phyloP scores from a whole-genome alignment of 2,329 filamentous ascomycete species.

The Alternaria arborescens region DNA sequence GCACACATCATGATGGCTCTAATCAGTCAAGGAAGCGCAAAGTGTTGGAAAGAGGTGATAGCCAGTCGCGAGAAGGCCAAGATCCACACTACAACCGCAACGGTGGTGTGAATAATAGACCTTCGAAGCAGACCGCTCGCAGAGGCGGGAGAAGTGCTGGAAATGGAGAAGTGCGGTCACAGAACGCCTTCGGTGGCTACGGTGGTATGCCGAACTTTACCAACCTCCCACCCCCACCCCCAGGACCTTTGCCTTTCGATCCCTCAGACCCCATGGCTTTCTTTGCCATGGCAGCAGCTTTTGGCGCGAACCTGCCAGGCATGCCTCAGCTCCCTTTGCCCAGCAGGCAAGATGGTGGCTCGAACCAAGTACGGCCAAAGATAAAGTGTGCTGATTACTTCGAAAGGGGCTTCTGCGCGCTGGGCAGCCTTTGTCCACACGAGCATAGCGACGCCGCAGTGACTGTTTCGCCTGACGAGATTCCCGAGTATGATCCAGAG shows the following conservation, averaged over 20 bases:
- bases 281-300: constrained; percentile 66
- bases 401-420: constrained; percentile 74
- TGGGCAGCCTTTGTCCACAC: constrained; percentile 72
- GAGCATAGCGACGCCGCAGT: constrained; percentile 66
- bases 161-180: constrained; percentile 13
- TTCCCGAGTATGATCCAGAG: constrained; percentile 66
- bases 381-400: constrained; percentile 75
- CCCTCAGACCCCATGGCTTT: constrained; percentile 69
- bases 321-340: constrained; percentile 47
- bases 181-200: constrained; percentile 16
- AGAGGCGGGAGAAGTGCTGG: constrained; percentile 45
- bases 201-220: constrained; percentile 26
- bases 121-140: constrained; percentile 67
- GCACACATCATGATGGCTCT: constrained; percentile 16
- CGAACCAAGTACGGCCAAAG: constrained; percentile 33
- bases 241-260: constrained; percentile 64
- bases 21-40: constrained; percentile 63
- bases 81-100: constrained; percentile 50
- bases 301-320: constrained; percentile 52
- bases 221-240: constrained; percentile 51
- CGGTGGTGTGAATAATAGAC: constrained; percentile 49
- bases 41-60: constrained; percentile 64
- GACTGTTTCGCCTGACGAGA: constrained; percentile 19
- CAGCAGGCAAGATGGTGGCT: constrained; percentile 44
- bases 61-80: constrained; percentile 50